Evolutionary conservation across 352 stramenopile genomes (phyloP), one percentile per base, ranked within the genome.

Genomic region (Thalassiosira livingstoniorum): DNA sequence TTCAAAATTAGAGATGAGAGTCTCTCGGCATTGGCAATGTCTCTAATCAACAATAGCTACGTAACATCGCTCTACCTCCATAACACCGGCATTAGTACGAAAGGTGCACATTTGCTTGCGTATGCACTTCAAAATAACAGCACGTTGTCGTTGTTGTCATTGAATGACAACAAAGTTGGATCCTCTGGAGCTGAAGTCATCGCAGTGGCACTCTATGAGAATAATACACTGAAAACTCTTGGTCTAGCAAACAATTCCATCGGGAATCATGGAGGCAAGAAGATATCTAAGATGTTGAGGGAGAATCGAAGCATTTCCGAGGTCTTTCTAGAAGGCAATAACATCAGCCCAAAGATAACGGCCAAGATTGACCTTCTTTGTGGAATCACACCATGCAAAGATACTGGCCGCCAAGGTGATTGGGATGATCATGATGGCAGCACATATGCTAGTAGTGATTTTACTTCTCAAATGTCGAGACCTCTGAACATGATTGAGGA

Each of bases 161-260:
- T 84, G 43, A 84, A 84, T 66, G 77, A 58, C 21, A 84, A 84
- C 29, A 75, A 77, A 15, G 71, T 84, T 23, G 68, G 77, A 42
- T 79, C 67, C 10, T 37, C 58, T 18, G 77, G 77, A 62, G 77
- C 69, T 7, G 69, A 75, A 25, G 77, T 61, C 31, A 37, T 84
- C 18, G 77, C 77, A 15, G 47, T 62, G 21, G 51, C 76, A 5
- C 34, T 84, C 25, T 43, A 4, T 34, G 62, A 65, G 0, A 84
- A 84, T 43, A 23, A 32, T 31, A 75, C 77, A 25, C 35, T 84
- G 23, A 34, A 35, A 27, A 80, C 77, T 2, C 51, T 84, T 2
- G 62, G 68, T 18, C 34, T 84, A n/a, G 55, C 39, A 25, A 58
- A 75, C 32, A 84, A 84, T 42, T 71, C 58, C 18, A 84, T 84